Evolutionary conservation across 2,329 filamentous ascomycete species (phyloP).

Genomic region (Phyllosticta paracitricarpa): DNA sequence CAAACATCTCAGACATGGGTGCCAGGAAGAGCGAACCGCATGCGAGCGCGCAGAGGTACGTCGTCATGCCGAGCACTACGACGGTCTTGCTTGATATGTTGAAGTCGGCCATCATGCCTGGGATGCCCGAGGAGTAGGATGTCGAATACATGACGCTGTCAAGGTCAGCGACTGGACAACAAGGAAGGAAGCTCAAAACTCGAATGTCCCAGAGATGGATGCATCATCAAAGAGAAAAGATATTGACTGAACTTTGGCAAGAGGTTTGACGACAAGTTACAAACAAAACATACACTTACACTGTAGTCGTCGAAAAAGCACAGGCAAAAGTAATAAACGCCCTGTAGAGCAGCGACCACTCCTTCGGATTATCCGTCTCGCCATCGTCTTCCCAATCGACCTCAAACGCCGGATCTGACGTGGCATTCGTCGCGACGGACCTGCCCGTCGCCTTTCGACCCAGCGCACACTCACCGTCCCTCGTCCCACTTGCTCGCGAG

Average conservation of each 20-base stretch:
- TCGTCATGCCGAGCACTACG: conserved; percentile 38
- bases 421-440: conserved; percentile 25
- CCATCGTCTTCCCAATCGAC: conserved; percentile 60
- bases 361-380: conserved; percentile 50
- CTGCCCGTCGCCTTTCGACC: conserved; percentile 1
- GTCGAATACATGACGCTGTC: conserved; percentile 63
- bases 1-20: conserved; percentile 45
- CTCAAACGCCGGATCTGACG: conserved; percentile 53
- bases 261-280: neutral
- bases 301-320: conserved; percentile 45
- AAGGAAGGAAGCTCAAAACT: neutral
- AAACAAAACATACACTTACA: conserved; percentile 32
- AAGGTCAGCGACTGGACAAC: neutral
- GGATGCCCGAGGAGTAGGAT: conserved; percentile 63
- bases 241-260: no score
- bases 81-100: conserved; percentile 35
- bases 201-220: neutral
- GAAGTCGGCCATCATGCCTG: conserved; percentile 55
- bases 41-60: conserved; percentile 43
- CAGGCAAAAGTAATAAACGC: conserved; percentile 44
- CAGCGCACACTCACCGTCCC: neutral
- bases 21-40: conserved; percentile 45
- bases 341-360: conserved; percentile 56
- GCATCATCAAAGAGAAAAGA: neutral
- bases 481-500: conserved; percentile 1